Evolutionary conservation across 768 basidiomycete species (phyloP).

Genomic region (Butyriboletus loyo): DNA sequence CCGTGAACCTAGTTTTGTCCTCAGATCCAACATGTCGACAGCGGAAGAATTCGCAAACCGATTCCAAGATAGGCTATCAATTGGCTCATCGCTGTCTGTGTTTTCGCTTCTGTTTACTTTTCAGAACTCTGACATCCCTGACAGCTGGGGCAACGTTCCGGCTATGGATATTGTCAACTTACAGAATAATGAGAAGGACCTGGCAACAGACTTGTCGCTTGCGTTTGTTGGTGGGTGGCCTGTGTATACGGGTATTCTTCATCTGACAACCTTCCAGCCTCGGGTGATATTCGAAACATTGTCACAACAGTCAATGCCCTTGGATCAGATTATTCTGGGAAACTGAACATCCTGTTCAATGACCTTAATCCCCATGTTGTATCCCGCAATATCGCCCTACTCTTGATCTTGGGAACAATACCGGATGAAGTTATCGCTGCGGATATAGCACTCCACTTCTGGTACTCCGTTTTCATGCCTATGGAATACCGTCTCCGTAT

Average conservation of each 20-base stretch:
- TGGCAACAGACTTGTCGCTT: conserved; percentile 20
- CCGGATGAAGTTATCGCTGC: conserved; percentile 34
- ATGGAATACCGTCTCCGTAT: conserved; percentile 27
- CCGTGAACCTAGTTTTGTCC: conserved; percentile 22
- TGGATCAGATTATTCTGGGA: conserved; percentile 39
- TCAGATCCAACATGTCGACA: conserved; percentile 1
- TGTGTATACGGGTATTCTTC: background rate
- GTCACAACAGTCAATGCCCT: conserved; percentile 42
- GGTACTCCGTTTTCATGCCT: conserved; percentile 46
- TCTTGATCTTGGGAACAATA: conserved; percentile 39
- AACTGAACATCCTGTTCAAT: conserved; percentile 40
- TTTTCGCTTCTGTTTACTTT: background rate
- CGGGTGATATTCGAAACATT: conserved; percentile 48
- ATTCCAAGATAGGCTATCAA: conserved; percentile 25
- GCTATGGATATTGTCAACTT: conserved; percentile 33
- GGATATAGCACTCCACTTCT: conserved; percentile 46
- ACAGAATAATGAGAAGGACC: conserved; percentile 20
- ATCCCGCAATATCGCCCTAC: conserved; percentile 41
- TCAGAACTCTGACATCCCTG: background rate
- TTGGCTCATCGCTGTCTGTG: conserved; percentile 25
- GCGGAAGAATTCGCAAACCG: conserved; percentile 7
- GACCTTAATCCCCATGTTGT: conserved; percentile 33
- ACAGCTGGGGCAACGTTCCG: conserved; percentile 35
- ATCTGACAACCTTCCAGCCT: conserved; percentile 32
- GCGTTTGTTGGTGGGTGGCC: conserved; percentile 22